Base-by-base conservation (phyloP, 441 rosid genomes). In the Populus trichocarpa region DNA sequence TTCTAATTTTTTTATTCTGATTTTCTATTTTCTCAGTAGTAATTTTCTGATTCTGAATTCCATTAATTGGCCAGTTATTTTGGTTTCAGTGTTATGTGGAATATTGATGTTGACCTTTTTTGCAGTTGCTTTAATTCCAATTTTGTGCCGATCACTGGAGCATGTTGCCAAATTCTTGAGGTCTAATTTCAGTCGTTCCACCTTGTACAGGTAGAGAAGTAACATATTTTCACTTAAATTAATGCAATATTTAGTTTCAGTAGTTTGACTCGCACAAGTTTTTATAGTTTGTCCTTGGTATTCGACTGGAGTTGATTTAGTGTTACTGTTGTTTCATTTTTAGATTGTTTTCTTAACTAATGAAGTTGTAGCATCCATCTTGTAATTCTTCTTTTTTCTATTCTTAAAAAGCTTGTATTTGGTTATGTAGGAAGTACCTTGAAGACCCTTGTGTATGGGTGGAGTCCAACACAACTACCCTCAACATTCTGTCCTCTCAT, bases 361-460 rank as follows among this genome's bases (percentile, higher is more conserved):
- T 53, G 22, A 10, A n/a, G 32, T 64, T 64, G 30, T 22, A 9
- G 16, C 68, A 71, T 22, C 38, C 33, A 16, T 66, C 20, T 3
- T 57, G 26, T 42, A 22, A 57, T 30, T 22, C 59, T 13, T 67
- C 74, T 63, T 30, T 30, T 30, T 30, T 30, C 32, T 30, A 3
- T 71, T 32, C 65, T 35, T 46, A n/a, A 69, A 40, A 36, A 69
- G 42, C 70, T 70, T 42, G 64, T 67, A n/a, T 80, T 36, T 80
- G 76, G 67, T 28, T 84, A 67, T 68, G 81, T 85, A 96, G 98
- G 87, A 96, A 86, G 83, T 94, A 94, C 85, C 88, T 96, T 88
- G 97, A 96, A 85, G 98, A 91, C 75, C 90, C 91, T 72, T 96
- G 99, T 80, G 92, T 94, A 64, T 96, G 98, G 99, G 96, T 96